Conservation (phyloP, 2,329 filamentous ascomycete species). For the Botrytis paeoniae region DNA sequence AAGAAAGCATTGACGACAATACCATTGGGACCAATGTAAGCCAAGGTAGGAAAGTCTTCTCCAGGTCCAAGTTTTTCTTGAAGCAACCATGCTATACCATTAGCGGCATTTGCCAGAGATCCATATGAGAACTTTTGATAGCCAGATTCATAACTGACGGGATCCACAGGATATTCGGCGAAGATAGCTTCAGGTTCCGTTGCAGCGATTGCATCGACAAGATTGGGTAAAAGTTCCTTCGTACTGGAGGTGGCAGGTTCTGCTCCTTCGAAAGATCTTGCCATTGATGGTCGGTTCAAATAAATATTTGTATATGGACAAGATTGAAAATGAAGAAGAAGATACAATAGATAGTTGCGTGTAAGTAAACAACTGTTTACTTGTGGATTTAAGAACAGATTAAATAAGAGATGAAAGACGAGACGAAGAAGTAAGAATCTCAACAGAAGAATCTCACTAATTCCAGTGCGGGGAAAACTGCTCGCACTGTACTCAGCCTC, state of each 20-base stretch:
- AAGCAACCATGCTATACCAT: slow-evolving; percentile 26
- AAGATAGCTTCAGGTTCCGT: slow-evolving; percentile 12
- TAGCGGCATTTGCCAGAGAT: slow-evolving; percentile 25
- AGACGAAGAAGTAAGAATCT: too few species aligned
- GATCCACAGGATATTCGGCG: slow-evolving; percentile 8
- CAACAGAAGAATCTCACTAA: too few species aligned
- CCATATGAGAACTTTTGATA: slow-evolving; percentile 22
- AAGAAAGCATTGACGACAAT: neutral
- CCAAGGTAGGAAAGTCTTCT: slow-evolving; percentile 40
- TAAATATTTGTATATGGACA: too few species aligned
- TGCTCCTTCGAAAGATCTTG: neutral
- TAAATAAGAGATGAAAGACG: too few species aligned
- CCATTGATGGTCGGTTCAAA: neutral
- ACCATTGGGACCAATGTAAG: slow-evolving; percentile 42
- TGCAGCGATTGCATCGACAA: slow-evolving; percentile 8
- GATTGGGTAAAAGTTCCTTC: slow-evolving; percentile 14
- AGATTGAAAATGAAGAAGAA: too few species aligned
- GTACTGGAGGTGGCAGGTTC: neutral
- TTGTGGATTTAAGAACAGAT: too few species aligned
- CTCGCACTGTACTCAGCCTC: too few species aligned
- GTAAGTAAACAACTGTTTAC: fast-evolving
- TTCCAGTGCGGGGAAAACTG: too few species aligned
- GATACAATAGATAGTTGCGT: too few species aligned
- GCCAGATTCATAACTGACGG: slow-evolving; percentile 3
- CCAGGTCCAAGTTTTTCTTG: slow-evolving; percentile 17